A percentile compares a stretch with the other conserved stretches of the same genome.
phyloP scores from a whole-genome alignment of 164 flowering plant species.

The Tetracentron sinense region DNA sequence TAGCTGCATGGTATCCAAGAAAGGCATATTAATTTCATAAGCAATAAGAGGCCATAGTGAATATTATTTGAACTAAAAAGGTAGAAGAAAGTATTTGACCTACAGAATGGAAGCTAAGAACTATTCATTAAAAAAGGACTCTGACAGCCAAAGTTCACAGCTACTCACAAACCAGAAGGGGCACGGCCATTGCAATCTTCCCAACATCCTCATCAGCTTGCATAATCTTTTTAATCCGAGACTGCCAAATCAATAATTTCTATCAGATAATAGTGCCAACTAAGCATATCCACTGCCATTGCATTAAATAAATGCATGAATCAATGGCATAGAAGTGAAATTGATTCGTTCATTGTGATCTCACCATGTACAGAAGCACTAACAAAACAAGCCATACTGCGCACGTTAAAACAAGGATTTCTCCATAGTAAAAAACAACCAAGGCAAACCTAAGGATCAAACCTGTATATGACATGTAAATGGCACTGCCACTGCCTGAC shows the following conservation, averaged over 20 bases:
- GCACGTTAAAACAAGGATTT: too few relatives aligned
- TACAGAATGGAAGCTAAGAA: not conserved
- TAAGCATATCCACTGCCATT: not conserved
- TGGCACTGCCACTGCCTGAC: too few relatives aligned
- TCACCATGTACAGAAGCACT: too few relatives aligned
- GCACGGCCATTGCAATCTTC: slow-evolving; percentile 85
- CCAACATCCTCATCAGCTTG: slow-evolving; percentile 91
- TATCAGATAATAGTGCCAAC: not conserved
- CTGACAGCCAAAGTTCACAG: not conserved
- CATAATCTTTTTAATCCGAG: slow-evolving; percentile 82
- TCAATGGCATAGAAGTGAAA: not conserved
- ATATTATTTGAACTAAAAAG: too few relatives aligned
- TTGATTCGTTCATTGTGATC: too few relatives aligned
- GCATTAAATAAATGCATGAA: too few relatives aligned
- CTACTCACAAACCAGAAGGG: slow-evolving; percentile 72
- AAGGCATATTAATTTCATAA: not conserved
- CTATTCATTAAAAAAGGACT: not conserved
- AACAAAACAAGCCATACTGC: too few relatives aligned
- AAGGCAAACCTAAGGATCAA: too few relatives aligned
- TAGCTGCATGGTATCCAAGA: slow-evolving; percentile 43
- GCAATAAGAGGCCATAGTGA: not conserved
- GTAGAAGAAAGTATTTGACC: not conserved
- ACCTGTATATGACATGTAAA: too few relatives aligned
- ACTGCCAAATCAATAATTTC: slow-evolving; percentile 33
- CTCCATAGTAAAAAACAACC: too few relatives aligned